A percentile compares a stretch with the other conserved stretches of the same genome.
Conservation (phyloP, 1,284 basidiomycete species). For the Dichomitus squalens region DNA sequence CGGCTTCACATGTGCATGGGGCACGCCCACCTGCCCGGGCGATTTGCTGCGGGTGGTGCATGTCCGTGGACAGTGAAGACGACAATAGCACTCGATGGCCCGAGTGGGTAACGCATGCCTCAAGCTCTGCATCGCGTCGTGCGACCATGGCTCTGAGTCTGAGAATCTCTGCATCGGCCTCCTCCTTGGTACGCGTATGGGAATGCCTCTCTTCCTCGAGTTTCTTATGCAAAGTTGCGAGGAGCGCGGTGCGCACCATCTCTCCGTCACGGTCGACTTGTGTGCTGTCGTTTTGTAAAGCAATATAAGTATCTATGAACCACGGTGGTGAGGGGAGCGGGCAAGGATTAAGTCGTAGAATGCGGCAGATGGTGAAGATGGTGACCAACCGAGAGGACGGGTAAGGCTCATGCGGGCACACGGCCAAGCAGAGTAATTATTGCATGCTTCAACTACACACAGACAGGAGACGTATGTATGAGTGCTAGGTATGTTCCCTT, state of each 20-base stretch:
- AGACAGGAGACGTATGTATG: conserved; percentile 7
- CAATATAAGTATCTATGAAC: not conserved
- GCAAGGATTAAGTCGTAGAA: not conserved
- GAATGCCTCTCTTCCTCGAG: conserved; percentile 48
- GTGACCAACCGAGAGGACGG: conserved; percentile 44
- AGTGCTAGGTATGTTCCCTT: conserved; percentile 5
- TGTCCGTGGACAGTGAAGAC: not conserved
- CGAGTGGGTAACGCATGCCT: conserved; percentile 34
- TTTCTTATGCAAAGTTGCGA: conserved; percentile 45
- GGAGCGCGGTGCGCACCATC: conserved; percentile 34
- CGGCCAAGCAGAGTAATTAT: conserved; percentile 55
- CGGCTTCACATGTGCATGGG: not conserved
- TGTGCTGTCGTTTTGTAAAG: not conserved
- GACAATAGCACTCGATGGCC: conserved; percentile 18
- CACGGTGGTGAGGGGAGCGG: not conserved
- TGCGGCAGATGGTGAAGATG: not conserved
- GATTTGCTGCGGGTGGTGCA: not conserved
- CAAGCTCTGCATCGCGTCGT: conserved; percentile 56
- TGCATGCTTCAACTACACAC: conserved; percentile 52
- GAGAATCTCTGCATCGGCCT: conserved; percentile 45
- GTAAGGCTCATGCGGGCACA: conserved; percentile 49
- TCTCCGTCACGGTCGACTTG: not conserved
- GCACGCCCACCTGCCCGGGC: not conserved
- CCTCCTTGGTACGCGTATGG: conserved; percentile 42
- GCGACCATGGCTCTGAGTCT: conserved; percentile 57